Evolutionary conservation across 148 eudicot genomes (phyloP).

Genomic region (Spergularia bocconei): DNA sequence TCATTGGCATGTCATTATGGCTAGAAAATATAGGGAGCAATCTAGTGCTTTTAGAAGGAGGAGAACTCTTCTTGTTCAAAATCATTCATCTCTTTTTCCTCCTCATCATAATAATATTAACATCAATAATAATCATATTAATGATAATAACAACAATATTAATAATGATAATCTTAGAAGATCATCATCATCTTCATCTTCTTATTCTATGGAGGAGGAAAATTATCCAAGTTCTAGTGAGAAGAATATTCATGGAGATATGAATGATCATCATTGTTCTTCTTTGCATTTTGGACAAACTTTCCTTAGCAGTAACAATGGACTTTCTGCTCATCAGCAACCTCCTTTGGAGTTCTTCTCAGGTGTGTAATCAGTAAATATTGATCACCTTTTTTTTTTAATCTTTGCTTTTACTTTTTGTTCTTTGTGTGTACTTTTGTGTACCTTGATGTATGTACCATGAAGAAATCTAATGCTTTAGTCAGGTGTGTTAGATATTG

Average conservation of each 20-base stretch:
- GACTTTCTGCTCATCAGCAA: constrained; percentile 15
- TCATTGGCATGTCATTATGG: constrained; percentile 95
- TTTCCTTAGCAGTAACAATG: not conserved
- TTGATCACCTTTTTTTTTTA: not conserved
- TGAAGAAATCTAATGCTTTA: no score
- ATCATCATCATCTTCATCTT: constrained; percentile 26
- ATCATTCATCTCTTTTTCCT: not conserved
- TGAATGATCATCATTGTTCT: not conserved
- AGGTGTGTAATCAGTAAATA: constrained; percentile 18
- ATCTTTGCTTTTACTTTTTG: not conserved
- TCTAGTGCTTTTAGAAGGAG: constrained; percentile 53
- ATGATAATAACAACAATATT: not conserved
- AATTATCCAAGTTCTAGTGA: constrained; percentile 8
- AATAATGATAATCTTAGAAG: constrained; percentile 16
- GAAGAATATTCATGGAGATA: not conserved
- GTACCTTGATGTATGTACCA: not conserved
- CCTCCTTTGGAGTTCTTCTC: constrained; percentile 33
- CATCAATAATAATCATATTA: not conserved
- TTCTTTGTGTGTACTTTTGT: not conserved
- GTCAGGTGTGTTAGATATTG: no score
- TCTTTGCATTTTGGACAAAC: constrained; percentile 1
- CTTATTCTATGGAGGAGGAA: constrained; percentile 28
- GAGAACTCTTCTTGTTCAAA: constrained; percentile 17
- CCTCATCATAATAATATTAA: constrained; percentile 4
- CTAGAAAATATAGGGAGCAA: constrained; percentile 71